Conservation (phyloP, 805 yeast species). For the Sugiyamaella boreocaroliniensis region DNA sequence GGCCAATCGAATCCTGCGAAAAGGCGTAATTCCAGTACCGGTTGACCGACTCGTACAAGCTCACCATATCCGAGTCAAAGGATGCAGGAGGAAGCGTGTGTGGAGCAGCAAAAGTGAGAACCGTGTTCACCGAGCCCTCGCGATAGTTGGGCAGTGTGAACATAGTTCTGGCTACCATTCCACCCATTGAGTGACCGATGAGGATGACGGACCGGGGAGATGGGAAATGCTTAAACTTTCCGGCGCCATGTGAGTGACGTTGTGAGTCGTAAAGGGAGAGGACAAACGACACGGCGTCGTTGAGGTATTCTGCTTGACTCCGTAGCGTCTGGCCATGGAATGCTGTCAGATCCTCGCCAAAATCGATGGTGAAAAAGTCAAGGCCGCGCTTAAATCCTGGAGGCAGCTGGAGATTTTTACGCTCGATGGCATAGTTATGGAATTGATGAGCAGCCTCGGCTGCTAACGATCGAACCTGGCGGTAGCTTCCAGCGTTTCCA, state of each 20-base stretch:
- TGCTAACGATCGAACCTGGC: slow-evolving; percentile 81
- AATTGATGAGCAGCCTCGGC: slow-evolving; percentile 59
- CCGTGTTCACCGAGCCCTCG: slow-evolving; percentile 69
- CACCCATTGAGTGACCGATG: slow-evolving; percentile 96
- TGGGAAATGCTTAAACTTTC: slow-evolving; percentile 26
- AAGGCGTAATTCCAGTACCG: slow-evolving; percentile 72
- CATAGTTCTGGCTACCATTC: slow-evolving; percentile 83
- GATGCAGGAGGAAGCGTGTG: slow-evolving; percentile 90
- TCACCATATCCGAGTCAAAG: slow-evolving; percentile 80
- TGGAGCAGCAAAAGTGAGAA: slow-evolving; percentile 82
- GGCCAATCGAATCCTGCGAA: slow-evolving; percentile 34
- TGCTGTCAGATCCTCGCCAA: slow-evolving; percentile 93
- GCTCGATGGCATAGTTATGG: slow-evolving; percentile 1
- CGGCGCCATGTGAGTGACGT: not conserved
- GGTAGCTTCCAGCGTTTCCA: slow-evolving; percentile 88
- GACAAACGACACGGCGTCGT: slow-evolving; percentile 79
- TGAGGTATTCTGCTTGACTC: slow-evolving; percentile 88
- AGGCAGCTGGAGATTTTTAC: not conserved
- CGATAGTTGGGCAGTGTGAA: slow-evolving; percentile 70
- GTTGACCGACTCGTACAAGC: slow-evolving; percentile 66
- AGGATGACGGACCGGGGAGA: slow-evolving; percentile 66
- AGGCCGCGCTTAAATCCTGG: slow-evolving; percentile 26
- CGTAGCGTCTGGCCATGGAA: slow-evolving; percentile 89
- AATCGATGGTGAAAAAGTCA: slow-evolving; percentile 88
- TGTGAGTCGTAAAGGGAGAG: slow-evolving; percentile 50